A percentile compares a stretch with the other conserved stretches of the same genome.
phyloP scores from a whole-genome alignment of 1,284 basidiomycete genomes.

The Ustanciosporium gigantosporum region DNA sequence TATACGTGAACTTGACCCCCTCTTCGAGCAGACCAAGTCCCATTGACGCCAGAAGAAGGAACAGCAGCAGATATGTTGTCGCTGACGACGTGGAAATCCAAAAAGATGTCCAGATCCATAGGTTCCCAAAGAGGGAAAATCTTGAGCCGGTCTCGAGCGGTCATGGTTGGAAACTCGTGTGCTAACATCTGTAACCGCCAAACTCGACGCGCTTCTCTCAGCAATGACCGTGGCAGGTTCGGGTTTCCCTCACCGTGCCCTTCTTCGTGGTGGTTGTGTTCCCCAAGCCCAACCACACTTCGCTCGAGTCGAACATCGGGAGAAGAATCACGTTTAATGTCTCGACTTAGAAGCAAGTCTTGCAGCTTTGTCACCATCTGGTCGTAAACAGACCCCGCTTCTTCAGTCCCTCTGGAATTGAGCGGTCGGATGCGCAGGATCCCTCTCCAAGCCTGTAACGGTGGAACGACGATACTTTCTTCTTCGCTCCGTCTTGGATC shows the following conservation, averaged over 20 bases:
- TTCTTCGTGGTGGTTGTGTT: no score
- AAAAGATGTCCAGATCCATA: constrained; percentile 30
- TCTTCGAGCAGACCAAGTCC: no score
- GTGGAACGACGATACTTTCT: constrained; percentile 2
- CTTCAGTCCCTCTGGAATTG: neutral
- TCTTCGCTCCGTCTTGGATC: neutral
- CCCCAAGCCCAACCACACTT: no score
- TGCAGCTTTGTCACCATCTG: constrained; percentile 19
- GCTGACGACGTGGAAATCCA: constrained; percentile 11
- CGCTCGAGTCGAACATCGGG: neutral
- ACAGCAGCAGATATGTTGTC: neutral
- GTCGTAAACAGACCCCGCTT: neutral
- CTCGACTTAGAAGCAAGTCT: constrained; percentile 19
- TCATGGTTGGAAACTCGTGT: constrained; percentile 12
- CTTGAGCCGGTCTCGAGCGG: constrained; percentile 1
- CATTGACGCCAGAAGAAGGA: no score
- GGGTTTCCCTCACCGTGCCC: no score
- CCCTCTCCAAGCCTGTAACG: constrained; percentile 14
- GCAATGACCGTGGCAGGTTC: no score
- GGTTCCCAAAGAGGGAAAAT: constrained; percentile 33
- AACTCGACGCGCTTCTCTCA: constrained; percentile 9
- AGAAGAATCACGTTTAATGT: neutral
- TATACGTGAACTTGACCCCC: constrained; percentile 16
- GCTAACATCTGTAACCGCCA: constrained; percentile 22
- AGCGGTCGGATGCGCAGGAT: constrained; percentile 6